Conservation (phyloP, 352 stramenopile genomes). For the Globisporangium mamillatum region DNA sequence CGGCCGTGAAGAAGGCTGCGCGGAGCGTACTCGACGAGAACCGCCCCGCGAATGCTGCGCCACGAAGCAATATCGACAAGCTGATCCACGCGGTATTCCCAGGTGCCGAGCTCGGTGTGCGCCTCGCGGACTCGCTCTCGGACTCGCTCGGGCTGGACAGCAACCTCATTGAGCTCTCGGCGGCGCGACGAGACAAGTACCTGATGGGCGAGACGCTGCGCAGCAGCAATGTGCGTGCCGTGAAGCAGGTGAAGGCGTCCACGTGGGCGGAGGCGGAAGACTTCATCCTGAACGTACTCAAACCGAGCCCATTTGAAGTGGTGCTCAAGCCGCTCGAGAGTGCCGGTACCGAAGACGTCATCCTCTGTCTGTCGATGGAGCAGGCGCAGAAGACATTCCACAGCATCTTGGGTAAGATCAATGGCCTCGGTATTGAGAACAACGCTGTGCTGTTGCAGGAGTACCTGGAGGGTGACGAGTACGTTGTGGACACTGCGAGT, state of each 20-base stretch:
- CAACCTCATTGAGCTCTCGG: constrained; percentile 80
- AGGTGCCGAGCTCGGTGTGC: constrained; percentile 91
- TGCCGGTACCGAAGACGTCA: constrained; percentile 71
- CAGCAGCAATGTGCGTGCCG: constrained; percentile 73
- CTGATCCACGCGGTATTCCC: constrained; percentile 85
- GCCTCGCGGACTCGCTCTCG: constrained; percentile 87
- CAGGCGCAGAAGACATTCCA: constrained; percentile 80
- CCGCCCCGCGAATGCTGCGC: constrained; percentile 4
- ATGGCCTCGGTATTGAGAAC: constrained; percentile 85
- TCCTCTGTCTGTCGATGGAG: constrained; percentile 77
- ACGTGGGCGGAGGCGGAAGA: constrained; percentile 66
- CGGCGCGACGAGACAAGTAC: constrained; percentile 77
- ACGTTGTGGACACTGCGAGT: constrained; percentile 95
- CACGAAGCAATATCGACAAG: constrained; percentile 23
- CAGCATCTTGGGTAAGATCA: constrained; percentile 83
- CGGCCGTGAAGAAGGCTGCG: constrained; percentile 47
- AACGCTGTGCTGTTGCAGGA: constrained; percentile 89
- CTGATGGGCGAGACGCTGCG: constrained; percentile 88
- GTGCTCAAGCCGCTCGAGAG: constrained; percentile 91
- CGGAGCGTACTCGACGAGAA: constrained; percentile 25
- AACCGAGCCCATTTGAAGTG: constrained; percentile 73
- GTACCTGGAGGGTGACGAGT: constrained; percentile 94
- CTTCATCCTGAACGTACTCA: constrained; percentile 68
- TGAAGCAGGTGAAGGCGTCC: constrained; percentile 88
- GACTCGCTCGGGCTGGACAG: constrained; percentile 81